Conservation (phyloP, 495 filamentous ascomycete genomes). For the Acidomyces sp. region DNA sequence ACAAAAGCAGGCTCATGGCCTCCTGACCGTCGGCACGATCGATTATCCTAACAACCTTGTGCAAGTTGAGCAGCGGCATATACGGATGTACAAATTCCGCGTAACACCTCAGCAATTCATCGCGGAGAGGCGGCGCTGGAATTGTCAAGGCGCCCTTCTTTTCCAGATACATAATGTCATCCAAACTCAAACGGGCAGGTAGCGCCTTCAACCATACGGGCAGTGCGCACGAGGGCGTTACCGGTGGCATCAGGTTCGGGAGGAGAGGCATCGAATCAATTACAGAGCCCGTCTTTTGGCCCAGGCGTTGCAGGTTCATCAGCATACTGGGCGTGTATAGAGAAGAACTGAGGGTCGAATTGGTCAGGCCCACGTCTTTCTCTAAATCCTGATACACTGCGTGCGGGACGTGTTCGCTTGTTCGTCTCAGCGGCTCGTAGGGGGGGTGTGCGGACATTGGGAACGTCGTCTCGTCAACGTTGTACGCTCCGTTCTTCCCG, state of each 20-base stretch:
- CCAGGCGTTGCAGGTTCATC: conserved; percentile 17
- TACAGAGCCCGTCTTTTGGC: conserved; percentile 3
- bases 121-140: conserved; percentile 51
- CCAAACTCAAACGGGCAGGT: conserved; percentile 48
- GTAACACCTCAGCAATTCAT: conserved; percentile 57
- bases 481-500: background rate
- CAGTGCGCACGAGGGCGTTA: conserved; percentile 4
- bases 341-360: background rate
- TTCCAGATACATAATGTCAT: conserved; percentile 60
- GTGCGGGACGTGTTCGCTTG: conserved; percentile 44
- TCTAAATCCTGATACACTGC: conserved; percentile 32
- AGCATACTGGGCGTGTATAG: conserved; percentile 19
- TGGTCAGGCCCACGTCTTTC: conserved; percentile 4
- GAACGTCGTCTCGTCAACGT: conserved; percentile 1
- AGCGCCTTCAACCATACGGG: conserved; percentile 55
- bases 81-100: conserved; percentile 73
- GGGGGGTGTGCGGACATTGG: conserved; percentile 17
- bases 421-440: conserved; percentile 17
- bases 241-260: conserved; percentile 1
- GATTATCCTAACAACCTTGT: conserved; percentile 55
- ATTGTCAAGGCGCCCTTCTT: conserved; percentile 61
- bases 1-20: conserved; percentile 60
- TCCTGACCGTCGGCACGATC: conserved; percentile 50
- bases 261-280: conserved; percentile 2
- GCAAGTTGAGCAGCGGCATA: conserved; percentile 67